phyloP scores from a whole-genome alignment of 352 stramenopile genomes.

The Phytophthora macrochlamydospora region DNA sequence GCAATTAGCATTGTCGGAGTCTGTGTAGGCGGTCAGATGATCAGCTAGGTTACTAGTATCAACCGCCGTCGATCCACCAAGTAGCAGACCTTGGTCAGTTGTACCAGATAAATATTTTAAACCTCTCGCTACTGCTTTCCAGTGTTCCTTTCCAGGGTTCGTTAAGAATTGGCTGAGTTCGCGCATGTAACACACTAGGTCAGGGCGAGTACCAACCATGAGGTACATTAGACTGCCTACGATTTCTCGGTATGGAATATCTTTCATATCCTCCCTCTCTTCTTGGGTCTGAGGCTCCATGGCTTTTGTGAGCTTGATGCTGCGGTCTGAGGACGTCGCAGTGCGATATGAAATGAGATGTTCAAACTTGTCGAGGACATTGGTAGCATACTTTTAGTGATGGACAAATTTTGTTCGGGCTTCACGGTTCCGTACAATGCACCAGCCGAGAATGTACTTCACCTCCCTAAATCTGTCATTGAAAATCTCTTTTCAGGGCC shows the following conservation, averaged over 20 bases:
- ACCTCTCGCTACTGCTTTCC: conserved; percentile 11
- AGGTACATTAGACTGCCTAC: conserved; percentile 20
- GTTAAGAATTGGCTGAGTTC: conserved; percentile 21
- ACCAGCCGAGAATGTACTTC: conserved; percentile 12
- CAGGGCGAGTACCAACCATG: conserved; percentile 12
- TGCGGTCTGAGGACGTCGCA: conserved; percentile 7
- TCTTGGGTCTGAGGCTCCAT: conserved; percentile 6
- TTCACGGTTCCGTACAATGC: conserved; percentile 9
- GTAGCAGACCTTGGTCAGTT: conserved; percentile 6
- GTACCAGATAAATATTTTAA: conserved; percentile 12
- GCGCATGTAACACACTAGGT: conserved; percentile 15
- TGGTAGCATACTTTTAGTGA: conserved; percentile 14
- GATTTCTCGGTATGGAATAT: conserved; percentile 7
- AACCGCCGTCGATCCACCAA: neutral
- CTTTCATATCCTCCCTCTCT: conserved; percentile 7
- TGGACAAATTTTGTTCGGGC: conserved; percentile 8
- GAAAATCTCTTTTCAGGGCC: conserved; percentile 12
- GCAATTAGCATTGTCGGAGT: conserved; percentile 2
- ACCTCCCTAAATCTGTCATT: conserved; percentile 13
- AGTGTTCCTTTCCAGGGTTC: conserved; percentile 19
- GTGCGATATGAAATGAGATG: conserved; percentile 5
- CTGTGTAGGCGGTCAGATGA: neutral
- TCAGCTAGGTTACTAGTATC: neutral
- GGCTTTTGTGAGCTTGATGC: conserved; percentile 3
- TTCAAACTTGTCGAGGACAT: conserved; percentile 14